Conservation (phyloP, 2,329 filamentous ascomycete genomes). For the Polytolypa hystricis region DNA sequence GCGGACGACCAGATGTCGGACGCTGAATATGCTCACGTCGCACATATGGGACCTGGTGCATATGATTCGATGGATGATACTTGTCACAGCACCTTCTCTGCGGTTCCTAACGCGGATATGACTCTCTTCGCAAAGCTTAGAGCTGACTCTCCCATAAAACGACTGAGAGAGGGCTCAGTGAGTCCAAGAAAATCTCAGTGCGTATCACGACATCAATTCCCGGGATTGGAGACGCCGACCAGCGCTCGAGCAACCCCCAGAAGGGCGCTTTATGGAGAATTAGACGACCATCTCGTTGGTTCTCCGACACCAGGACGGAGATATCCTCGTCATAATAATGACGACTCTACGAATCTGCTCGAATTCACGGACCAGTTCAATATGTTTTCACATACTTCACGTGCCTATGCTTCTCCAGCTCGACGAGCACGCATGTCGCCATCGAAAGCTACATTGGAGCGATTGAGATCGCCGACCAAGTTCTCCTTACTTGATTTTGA, state of each 20-base stretch:
- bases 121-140: conserved; percentile 68
- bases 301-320: conserved; percentile 41
- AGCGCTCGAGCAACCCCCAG: too few species aligned
- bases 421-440: conserved; percentile 31
- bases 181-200: conserved; percentile 31
- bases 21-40: conserved; percentile 12
- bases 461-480: conserved; percentile 36
- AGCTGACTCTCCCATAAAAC: conserved; percentile 48
- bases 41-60: conserved; percentile 15
- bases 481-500: conserved; percentile 78
- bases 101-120: conserved; percentile 64
- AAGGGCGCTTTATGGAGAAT: too few species aligned
- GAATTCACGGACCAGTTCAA: conserved; percentile 79
- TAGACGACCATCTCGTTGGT: conserved; percentile 23
- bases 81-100: conserved; percentile 74
- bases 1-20: conserved; percentile 17
- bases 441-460: conserved; percentile 27
- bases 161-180: conserved; percentile 27
- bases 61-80: conserved; percentile 32
- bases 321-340: conserved; percentile 33
- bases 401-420: conserved; percentile 36
- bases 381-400: conserved; percentile 37
- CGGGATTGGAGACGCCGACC: too few species aligned
- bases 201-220: conserved; percentile 13
- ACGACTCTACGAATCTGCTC: conserved; percentile 64